Conservation (phyloP, 805 yeast species). For the Metschnikowia kofuensis region DNA sequence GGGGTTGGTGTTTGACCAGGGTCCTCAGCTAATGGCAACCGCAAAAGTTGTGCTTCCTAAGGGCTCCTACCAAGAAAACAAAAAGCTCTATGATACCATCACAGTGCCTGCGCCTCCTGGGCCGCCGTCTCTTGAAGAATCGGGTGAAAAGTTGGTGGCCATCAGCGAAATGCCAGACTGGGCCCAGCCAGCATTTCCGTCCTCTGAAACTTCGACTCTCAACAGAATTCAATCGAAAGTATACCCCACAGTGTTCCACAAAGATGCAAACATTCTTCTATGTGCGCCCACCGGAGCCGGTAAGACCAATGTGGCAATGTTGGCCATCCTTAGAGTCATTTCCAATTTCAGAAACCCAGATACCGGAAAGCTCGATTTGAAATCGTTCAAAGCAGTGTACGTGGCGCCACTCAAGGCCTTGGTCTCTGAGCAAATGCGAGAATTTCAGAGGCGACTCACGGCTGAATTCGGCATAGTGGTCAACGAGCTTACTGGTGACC, state of each 20-base stretch:
- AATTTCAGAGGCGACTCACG: conserved; percentile 67
- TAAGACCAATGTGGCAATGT: conserved; percentile 93
- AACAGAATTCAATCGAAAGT: conserved; percentile 85
- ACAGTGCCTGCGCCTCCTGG: conserved; percentile 82
- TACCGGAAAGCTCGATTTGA: conserved; percentile 49
- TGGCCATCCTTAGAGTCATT: conserved; percentile 66
- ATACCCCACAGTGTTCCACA: conserved; percentile 69
- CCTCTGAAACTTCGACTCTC: conserved; percentile 59
- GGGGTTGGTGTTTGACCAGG: conserved; percentile 65
- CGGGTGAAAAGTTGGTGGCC: conserved; percentile 47
- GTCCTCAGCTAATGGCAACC: conserved; percentile 63
- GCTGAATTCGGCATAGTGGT: conserved; percentile 64
- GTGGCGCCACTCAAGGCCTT: conserved; percentile 93
- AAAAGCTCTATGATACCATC: conserved; percentile 78
- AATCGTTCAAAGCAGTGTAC: conserved; percentile 73
- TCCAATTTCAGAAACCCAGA: conserved; percentile 46
- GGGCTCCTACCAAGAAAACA: conserved; percentile 76
- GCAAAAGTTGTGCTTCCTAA: conserved; percentile 72
- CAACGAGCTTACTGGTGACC: conserved; percentile 88
- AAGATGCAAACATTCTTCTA: conserved; percentile 69
- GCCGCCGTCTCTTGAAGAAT: conserved; percentile 36
- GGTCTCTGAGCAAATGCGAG: conserved; percentile 92
- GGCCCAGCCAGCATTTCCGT: conserved; percentile 76
- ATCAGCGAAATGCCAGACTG: conserved; percentile 72
- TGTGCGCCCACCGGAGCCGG: conserved; percentile 99